A percentile compares a stretch with the other conserved stretches of the same genome.
phyloP scores from a whole-genome alignment of 495 filamentous ascomycete genomes.

The Penicillium angulare region DNA sequence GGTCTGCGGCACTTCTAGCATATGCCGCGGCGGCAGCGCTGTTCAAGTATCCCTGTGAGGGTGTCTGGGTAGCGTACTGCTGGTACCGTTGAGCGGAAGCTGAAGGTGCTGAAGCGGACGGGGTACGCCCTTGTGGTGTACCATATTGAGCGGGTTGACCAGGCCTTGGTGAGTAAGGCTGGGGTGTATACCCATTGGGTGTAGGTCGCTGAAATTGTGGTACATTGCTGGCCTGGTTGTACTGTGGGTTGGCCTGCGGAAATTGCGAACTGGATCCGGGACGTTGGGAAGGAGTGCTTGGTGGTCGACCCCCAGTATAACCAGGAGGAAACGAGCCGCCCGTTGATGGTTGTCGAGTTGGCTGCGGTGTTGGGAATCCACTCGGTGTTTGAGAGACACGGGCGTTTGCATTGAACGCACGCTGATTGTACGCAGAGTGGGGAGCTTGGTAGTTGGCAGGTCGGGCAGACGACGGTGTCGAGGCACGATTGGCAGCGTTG shows the following conservation, averaged over 20 bases:
- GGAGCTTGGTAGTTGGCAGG: conserved; percentile 30
- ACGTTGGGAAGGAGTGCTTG: conserved; percentile 45
- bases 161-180: conserved; percentile 40
- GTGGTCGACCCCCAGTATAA: conserved; percentile 36
- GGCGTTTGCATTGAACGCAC: conserved; percentile 30
- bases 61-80: conserved; percentile 15
- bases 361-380: conserved; percentile 40
- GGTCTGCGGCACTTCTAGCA: conserved; percentile 45
- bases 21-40: conserved; percentile 42
- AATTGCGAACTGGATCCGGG: conserved; percentile 37
- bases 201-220: conserved; percentile 40
- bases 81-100: conserved; percentile 17
- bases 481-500: conserved; percentile 28
- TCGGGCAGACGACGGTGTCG: conserved; percentile 31
- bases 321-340: conserved; percentile 33
- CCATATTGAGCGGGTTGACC: conserved; percentile 41
- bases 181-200: conserved; percentile 44
- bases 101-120: conserved; percentile 32
- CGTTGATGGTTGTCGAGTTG: conserved; percentile 40
- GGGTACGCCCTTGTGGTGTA: conserved; percentile 25
- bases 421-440: conserved; percentile 35
- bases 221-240: conserved; percentile 33
- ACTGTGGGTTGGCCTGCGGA: conserved; percentile 37
- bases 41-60: conserved; percentile 39
- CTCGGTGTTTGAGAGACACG: conserved; percentile 30